Percentiles rank a stretch among this genome's conserved stretches.
These are phyloP conservation scores for Letharia lupina DNA, from an alignment of 495 filamentous ascomycete species.

Conservation along the genomic window DNA sequence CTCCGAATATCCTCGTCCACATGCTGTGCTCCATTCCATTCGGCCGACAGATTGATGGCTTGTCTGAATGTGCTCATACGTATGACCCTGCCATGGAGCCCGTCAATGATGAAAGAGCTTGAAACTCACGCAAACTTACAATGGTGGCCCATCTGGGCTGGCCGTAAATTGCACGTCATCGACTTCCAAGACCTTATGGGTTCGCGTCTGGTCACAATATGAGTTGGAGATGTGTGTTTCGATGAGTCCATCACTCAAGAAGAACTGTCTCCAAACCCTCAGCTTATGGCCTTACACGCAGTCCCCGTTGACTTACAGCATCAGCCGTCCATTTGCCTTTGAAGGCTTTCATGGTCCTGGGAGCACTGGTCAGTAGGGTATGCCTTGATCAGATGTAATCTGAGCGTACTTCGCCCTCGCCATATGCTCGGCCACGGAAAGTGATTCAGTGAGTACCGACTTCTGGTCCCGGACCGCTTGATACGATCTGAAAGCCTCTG, in stretches of 20 bases:
- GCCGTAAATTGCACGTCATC: constrained; percentile 10
- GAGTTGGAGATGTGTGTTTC: constrained; percentile 1
- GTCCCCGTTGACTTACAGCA: background rate
- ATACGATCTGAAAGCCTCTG: constrained; percentile 13
- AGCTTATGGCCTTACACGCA: background rate
- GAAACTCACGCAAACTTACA: background rate
- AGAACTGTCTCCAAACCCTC: background rate
- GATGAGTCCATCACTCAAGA: constrained; percentile 9
- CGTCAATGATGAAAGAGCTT: background rate
- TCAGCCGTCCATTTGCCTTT: background rate
- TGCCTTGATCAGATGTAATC: background rate
- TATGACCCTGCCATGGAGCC: background rate
- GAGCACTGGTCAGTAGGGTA: background rate
- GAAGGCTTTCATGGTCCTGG: background rate
- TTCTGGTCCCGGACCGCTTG: constrained; percentile 10
- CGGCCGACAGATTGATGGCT: constrained; percentile 4
- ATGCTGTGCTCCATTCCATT: constrained; percentile 10
- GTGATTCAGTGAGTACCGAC: constrained; percentile 9
- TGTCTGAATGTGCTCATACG: constrained; percentile 11
- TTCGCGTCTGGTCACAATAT: background rate
- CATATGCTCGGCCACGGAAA: background rate
- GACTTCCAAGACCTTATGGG: constrained; percentile 1
- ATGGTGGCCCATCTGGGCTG: constrained; percentile 7
- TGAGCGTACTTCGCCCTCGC: background rate
- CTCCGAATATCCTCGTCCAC: background rate